Evolutionary conservation across 495 filamentous ascomycete genomes (phyloP), one percentile per base, ranked within the genome.

Genomic region (Clavariopsis aquatica): DNA sequence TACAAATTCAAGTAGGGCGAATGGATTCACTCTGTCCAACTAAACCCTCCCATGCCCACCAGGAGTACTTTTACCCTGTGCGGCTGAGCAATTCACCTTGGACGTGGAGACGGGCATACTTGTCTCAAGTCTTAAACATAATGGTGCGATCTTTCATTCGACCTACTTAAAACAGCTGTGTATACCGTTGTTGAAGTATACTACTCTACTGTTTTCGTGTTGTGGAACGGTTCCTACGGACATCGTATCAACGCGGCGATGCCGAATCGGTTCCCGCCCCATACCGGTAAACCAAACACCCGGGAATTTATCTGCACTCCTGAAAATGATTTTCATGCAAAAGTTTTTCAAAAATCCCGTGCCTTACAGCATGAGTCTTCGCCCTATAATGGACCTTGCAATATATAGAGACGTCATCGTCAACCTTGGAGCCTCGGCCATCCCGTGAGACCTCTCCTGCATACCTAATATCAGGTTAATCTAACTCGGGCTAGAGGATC

Each of bases 251-350:
- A 17, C 4, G 38, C 38, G 38, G 38, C 38, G 38, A 43, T 9
- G 38, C 38, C 38, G 38, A 17, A 3, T n/a, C 38, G n/a, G 38
- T 7, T 43, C n/a, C 38, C 13, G 38, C 38, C 38, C 38, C 38
- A 43, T 34, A 6, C 31, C 31, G 12, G 5, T 34, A 34, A 12
- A 43, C 13, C 38, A 36, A 36, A 36, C 31, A 13, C 6, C 13
- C 31, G 38, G 38, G 38, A 43, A 43, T n/a, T 34, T 34, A 49
- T 49, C 51, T 53, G 51, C 28, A 31, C 51, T 31, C 51, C 51
- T 53, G 51, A 29, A 31, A 12, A 31, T 53, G 24, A 31, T 6
- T 36, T 8, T 31, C 28, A 10, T 53, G 51, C 7, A 49, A 49
- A 4, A n/a, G 10, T 49, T 24, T 49, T 9, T 15, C n/a, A n/a